Conservation (phyloP, 495 filamentous ascomycete species). For the Podospora comata region DNA sequence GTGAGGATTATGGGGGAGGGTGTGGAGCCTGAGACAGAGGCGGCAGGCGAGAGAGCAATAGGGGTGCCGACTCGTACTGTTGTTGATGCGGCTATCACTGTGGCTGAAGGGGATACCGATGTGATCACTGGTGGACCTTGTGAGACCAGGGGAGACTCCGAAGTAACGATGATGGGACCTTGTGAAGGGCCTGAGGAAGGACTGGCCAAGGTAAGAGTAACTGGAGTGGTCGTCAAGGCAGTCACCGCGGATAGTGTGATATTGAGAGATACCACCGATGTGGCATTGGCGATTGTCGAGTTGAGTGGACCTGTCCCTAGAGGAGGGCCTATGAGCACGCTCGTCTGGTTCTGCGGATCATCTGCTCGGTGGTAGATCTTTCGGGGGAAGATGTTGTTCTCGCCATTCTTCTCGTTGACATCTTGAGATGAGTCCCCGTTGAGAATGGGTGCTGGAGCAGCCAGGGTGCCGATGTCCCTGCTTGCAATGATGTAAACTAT, state of each 20-base stretch:
- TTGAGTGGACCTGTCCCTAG: not conserved
- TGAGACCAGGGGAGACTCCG: too few species aligned
- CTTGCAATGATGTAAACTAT: not conserved
- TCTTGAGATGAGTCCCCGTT: not conserved
- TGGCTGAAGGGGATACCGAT: not conserved
- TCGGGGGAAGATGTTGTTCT: not conserved
- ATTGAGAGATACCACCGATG: not conserved
- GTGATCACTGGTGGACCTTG: not conserved
- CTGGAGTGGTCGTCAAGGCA: not conserved
- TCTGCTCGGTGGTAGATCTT: not conserved
- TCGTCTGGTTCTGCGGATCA: not conserved
- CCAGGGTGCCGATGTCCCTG: not conserved
- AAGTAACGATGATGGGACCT: not conserved
- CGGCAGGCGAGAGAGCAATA: not conserved
- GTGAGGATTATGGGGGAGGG: not conserved
- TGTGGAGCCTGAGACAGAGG: not conserved
- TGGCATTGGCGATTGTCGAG: not conserved
- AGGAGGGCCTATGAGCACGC: not conserved
- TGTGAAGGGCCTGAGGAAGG: not conserved
- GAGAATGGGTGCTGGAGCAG: not conserved
- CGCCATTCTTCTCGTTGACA: not conserved
- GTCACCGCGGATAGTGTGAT: not conserved
- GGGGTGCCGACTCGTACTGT: not conserved
- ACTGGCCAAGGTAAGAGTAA: not conserved
- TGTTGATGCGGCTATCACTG: not conserved